Evolutionary conservation across 306 rosid genomes (phyloP).

Genomic region (Macrotyloma uniflorum): DNA sequence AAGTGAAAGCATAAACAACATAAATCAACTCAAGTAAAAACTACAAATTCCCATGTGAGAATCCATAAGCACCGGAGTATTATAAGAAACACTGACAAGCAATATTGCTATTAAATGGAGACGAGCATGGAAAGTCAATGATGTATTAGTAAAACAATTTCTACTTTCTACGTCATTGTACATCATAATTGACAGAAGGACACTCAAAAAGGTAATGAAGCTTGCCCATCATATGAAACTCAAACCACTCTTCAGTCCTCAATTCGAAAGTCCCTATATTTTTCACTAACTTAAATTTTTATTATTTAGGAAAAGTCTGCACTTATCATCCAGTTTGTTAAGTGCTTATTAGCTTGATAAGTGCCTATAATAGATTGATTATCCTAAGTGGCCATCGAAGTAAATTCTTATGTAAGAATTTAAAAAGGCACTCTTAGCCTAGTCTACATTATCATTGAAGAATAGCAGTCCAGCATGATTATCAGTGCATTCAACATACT

Average conservation of each 20-base stretch:
- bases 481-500: not conserved
- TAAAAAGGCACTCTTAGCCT: not conserved
- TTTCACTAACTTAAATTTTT: not conserved
- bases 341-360: not conserved
- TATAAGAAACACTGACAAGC: not conserved
- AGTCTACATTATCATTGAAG: not conserved
- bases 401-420: not conserved
- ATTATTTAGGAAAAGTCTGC: not conserved
- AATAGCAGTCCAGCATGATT: not conserved
- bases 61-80: not conserved
- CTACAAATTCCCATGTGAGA: not conserved
- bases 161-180: not conserved
- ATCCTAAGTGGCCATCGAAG: not conserved
- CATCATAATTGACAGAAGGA: not conserved
- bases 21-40: not conserved
- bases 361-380: not conserved
- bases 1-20: not conserved
- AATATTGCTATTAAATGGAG: not conserved
- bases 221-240: not conserved
- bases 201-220: conserved; percentile 9
- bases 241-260: not conserved
- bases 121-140: not conserved
- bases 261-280: not conserved
- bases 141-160: not conserved
- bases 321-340: not conserved